These are phyloP conservation scores for Citrus australasica DNA, from an alignment of 345 rosid species.

Conservation along the genomic window DNA sequence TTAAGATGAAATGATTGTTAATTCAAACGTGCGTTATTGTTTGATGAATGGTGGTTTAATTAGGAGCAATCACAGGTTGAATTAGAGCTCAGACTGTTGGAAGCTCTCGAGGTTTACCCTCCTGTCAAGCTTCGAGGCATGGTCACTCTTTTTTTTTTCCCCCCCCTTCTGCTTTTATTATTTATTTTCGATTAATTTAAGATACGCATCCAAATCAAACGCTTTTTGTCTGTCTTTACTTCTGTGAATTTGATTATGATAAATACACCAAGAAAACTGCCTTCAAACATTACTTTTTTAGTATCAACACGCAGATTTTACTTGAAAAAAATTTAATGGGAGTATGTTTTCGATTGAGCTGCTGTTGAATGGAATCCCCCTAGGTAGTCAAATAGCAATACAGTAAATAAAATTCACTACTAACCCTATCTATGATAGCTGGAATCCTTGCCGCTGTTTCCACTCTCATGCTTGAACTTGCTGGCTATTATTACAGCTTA, in stretches of 20 bases:
- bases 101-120: constrained; percentile 94
- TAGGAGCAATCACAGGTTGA: constrained; percentile 95
- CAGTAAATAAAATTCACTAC: too few relatives aligned
- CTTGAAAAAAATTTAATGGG: background rate
- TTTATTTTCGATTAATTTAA: too few relatives aligned
- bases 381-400: too few relatives aligned
- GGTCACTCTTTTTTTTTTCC: background rate
- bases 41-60: constrained; percentile 8
- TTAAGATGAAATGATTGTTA: background rate
- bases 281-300: too few relatives aligned
- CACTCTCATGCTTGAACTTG: background rate
- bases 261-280: too few relatives aligned
- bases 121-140: constrained; percentile 77
- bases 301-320: too few relatives aligned
- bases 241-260: background rate
- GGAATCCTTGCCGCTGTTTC: too few relatives aligned
- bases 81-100: constrained; percentile 85
- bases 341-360: background rate
- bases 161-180: background rate
- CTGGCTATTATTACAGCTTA: background rate
- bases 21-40: background rate
- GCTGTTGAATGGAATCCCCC: background rate
- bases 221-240: background rate
- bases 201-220: background rate
- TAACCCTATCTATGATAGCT: too few relatives aligned